Evolutionary conservation across 2,329 filamentous ascomycete genomes (phyloP), one percentile per base, ranked within the genome.

Genomic region (Trichoderma breve): DNA sequence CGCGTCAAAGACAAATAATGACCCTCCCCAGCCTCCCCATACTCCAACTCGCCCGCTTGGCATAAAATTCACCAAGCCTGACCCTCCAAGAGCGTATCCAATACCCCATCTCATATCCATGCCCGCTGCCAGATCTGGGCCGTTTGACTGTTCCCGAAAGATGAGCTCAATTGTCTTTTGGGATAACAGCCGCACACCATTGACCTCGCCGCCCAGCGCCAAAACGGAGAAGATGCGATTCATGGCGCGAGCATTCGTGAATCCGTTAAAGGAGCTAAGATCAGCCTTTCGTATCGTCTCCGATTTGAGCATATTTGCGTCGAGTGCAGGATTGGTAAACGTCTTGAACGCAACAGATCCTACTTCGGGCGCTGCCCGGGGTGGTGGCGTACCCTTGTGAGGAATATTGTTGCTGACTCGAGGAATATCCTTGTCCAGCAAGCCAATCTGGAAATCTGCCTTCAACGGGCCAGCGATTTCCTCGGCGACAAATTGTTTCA

Each of bases 1-100:
- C 6, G 81, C 51, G 73, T 86, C 85, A 79, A 86, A 83, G 32
- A 86, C 72, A 4, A 79, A 73, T 1, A 84, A 70, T 0, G 83
- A 84, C 0, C 85, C 84, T 12, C 84, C 84, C 80, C 81, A 85
- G 0, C 84, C 84, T 28, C 80, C 79, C 84, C 85, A 86, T 70
- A 80, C 84, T 58, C 75, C 75, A 15, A 79, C 26, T 4, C 71
- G 71, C 77, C 83, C 84, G 26, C 77, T 70, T 2, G 81, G 80
- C 28, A 71, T 39, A 32, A 62, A 71, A 32, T 21, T 11, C 55
- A 51, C 18, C 36, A 68, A 4, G 6, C 65, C 47, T 47, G 28
- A 24, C 18, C 62, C 66, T 12, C 71, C 21, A 18, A 57, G 71
- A 43, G 53, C 70, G 61, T 80, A 83, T 0, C 85, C 85, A 34